These are phyloP conservation scores for Xylaria sp. DNA, from an alignment of 2,329 filamentous ascomycete genomes.

Conservation along the genomic window DNA sequence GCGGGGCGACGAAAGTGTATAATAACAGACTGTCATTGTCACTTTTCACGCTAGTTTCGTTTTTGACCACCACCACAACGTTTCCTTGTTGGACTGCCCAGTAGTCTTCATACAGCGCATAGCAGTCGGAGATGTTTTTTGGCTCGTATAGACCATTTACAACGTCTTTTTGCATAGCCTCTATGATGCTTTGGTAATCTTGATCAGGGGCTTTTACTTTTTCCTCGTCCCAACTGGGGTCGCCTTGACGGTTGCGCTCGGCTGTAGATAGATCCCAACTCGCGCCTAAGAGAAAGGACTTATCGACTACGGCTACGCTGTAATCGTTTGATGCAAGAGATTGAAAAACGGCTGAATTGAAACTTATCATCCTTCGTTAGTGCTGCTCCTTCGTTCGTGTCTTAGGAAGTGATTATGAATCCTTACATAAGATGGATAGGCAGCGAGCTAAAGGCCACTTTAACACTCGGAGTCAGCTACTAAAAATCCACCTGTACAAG, in stretches of 20 bases:
- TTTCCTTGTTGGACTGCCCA: constrained; percentile 37
- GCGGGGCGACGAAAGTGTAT: constrained; percentile 34
- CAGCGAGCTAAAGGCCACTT: constrained; percentile 30
- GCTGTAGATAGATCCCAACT: constrained; percentile 29
- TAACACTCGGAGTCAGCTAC: background rate
- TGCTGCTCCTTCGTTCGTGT: background rate
- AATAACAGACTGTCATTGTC: constrained; percentile 36
- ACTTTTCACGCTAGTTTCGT: constrained; percentile 15
- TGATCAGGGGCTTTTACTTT: constrained; percentile 24
- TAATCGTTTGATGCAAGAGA: constrained; percentile 37
- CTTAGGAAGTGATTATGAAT: background rate
- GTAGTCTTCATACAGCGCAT: constrained; percentile 38
- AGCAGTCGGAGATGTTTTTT: constrained; percentile 34
- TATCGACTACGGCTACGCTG: constrained; percentile 34
- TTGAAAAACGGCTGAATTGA: constrained; percentile 40
- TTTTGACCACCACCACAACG: constrained; percentile 36
- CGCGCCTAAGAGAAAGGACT: constrained; percentile 34
- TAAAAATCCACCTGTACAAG: background rate
- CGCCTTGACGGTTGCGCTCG: constrained; percentile 31
- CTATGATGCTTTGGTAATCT: constrained; percentile 30
- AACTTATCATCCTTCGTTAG: constrained; percentile 25
- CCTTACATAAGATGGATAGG: constrained; percentile 38
- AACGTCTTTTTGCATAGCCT: constrained; percentile 33
- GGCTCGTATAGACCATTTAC: constrained; percentile 23
- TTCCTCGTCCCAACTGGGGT: constrained; percentile 33